Evolutionary conservation across 345 rosid genomes (phyloP).

Genomic region (Eucalyptus rudis): DNA sequence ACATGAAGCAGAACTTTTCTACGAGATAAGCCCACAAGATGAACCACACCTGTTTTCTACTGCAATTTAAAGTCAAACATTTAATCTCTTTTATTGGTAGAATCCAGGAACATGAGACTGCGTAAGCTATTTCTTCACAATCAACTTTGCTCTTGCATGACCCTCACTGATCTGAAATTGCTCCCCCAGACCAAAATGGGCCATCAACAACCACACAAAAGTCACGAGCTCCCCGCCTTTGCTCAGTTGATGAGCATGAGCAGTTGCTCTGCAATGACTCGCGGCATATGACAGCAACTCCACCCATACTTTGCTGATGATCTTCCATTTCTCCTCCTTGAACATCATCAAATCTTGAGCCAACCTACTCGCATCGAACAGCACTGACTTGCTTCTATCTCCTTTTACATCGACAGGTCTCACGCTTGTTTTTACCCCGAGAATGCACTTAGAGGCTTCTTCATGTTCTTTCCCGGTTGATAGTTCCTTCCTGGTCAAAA

Average conservation of each 20-base stretch:
- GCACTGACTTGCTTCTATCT: slow-evolving; percentile 47
- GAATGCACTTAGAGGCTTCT: neutral
- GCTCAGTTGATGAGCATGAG: slow-evolving; percentile 51
- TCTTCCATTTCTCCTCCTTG: slow-evolving; percentile 23
- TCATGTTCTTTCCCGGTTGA: neutral
- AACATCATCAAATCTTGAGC: slow-evolving; percentile 23
- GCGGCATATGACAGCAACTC: slow-evolving; percentile 49
- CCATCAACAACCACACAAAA: slow-evolving; percentile 61
- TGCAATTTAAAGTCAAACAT: neutral
- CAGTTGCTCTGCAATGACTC: slow-evolving; percentile 30
- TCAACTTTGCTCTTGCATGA: slow-evolving; percentile 39
- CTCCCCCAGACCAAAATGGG: slow-evolving; percentile 48
- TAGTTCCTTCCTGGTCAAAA: neutral
- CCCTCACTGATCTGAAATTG: slow-evolving; percentile 48
- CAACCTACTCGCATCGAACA: slow-evolving; percentile 50
- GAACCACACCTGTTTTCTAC: neutral
- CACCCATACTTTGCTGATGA: slow-evolving; percentile 50
- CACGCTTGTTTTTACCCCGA: slow-evolving; percentile 8
- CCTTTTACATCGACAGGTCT: slow-evolving; percentile 33
- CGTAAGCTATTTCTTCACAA: slow-evolving; percentile 18
- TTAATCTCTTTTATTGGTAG: neutral
- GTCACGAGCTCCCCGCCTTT: slow-evolving; percentile 56
- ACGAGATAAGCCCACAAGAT: neutral
- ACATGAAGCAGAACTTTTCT: neutral
- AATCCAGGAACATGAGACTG: neutral